A percentile compares a stretch with the other conserved stretches of the same genome.
Conservation (phyloP, 179 eudicot species). For the Amaranthus tricolor region DNA sequence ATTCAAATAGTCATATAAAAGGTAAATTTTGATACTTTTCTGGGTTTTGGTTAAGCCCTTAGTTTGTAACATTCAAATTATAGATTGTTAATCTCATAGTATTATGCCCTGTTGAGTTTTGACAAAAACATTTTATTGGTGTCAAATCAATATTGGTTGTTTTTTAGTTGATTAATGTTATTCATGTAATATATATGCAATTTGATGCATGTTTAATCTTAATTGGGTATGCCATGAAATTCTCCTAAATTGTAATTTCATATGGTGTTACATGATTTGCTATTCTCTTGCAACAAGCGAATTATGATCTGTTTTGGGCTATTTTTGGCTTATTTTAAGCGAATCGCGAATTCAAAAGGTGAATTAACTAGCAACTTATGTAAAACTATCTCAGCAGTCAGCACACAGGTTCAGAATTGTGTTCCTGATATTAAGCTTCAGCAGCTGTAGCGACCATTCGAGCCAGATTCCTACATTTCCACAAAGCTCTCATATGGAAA, state of each 20-base stretch:
- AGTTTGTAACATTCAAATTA: not conserved
- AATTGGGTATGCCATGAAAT: too few relatives aligned
- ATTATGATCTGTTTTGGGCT: too few relatives aligned
- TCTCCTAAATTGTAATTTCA: too few relatives aligned
- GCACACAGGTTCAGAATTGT: not conserved
- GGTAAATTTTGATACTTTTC: conserved; percentile 16
- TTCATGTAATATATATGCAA: not conserved
- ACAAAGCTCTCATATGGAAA: too few relatives aligned
- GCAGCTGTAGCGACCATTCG: too few relatives aligned
- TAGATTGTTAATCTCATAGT: not conserved
- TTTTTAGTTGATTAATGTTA: not conserved
- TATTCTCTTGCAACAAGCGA: too few relatives aligned
- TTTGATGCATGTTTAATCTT: not conserved
- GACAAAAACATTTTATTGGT: not conserved
- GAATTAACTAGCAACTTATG: not conserved
- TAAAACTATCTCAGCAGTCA: not conserved
- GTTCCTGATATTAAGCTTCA: not conserved
- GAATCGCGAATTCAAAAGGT: not conserved
- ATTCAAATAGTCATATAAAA: conserved; percentile 16
- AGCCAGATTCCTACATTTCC: not conserved
- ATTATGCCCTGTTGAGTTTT: too few relatives aligned
- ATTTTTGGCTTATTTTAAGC: too few relatives aligned
- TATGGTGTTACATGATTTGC: too few relatives aligned
- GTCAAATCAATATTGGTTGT: not conserved
- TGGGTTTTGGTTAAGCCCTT: not conserved